Evolutionary conservation across 2,329 filamentous ascomycete genomes (phyloP).

Genomic region (Aureobasidium namibiae): DNA sequence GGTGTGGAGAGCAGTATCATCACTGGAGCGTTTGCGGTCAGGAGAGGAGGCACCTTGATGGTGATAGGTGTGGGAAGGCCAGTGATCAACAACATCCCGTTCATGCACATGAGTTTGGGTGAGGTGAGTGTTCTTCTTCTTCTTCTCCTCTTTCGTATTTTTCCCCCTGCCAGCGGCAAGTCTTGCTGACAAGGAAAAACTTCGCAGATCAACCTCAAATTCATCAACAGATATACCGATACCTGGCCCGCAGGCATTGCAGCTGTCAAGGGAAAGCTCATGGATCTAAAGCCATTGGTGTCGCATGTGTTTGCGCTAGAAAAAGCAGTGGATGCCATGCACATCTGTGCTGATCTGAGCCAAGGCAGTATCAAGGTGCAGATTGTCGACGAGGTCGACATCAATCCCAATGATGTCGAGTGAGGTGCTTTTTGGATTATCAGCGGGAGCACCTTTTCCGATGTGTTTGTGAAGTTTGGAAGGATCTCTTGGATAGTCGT

Average conservation of each 20-base stretch:
- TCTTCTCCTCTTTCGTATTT: not conserved
- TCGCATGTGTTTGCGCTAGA: constrained; percentile 58
- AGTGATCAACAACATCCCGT: constrained; percentile 28
- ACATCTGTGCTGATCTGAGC: constrained; percentile 43
- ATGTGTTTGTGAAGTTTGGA: not conserved
- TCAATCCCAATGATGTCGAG: not conserved
- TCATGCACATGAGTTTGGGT: constrained; percentile 29
- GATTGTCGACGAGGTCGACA: constrained; percentile 26
- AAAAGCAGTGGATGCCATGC: constrained; percentile 50
- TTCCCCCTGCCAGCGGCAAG: not conserved
- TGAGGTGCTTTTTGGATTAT: not conserved
- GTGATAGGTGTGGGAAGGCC: constrained; percentile 28
- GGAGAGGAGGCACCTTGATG: constrained; percentile 27
- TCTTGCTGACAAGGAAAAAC: not conserved
- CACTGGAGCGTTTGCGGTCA: constrained; percentile 20
- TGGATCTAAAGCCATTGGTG: constrained; percentile 55
- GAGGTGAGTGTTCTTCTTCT: constrained; percentile 16
- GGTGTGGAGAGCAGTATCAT: constrained; percentile 27
- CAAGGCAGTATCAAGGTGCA: constrained; percentile 54
- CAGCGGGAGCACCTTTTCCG: not conserved
- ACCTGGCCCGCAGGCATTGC: constrained; percentile 61
- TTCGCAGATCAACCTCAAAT: constrained; percentile 50
- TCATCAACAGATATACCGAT: constrained; percentile 63
- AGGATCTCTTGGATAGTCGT: no score
- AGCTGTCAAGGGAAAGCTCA: constrained; percentile 49